These are phyloP conservation scores for Usnea hakonensis DNA, from an alignment of 495 filamentous ascomycete species.

Conservation along the genomic window DNA sequence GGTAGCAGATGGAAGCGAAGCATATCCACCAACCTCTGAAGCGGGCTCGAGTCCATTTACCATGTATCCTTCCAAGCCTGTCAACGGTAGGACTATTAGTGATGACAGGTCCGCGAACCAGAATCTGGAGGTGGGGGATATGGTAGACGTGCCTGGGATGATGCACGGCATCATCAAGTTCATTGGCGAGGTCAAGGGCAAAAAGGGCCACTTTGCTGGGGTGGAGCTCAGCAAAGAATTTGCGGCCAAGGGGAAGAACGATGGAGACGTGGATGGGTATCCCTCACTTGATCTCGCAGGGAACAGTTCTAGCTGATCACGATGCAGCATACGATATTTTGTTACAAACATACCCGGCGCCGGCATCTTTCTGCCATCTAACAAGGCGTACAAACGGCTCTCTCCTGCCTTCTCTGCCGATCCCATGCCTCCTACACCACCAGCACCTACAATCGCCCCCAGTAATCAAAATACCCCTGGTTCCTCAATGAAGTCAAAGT, in stretches of 20 bases:
- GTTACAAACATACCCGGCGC: conserved; percentile 66
- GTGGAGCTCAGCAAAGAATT: conserved; percentile 81
- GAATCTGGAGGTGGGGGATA: conserved; percentile 58
- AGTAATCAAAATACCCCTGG: conserved; percentile 44
- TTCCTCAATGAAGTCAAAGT: conserved; percentile 53
- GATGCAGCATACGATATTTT: conserved; percentile 68
- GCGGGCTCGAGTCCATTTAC: conserved; percentile 28
- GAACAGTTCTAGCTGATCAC: conserved; percentile 19
- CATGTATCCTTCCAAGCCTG: conserved; percentile 17
- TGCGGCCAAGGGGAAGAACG: conserved; percentile 84
- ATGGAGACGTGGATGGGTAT: conserved; percentile 92
- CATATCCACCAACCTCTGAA: conserved; percentile 47
- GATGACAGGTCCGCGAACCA: conserved; percentile 18
- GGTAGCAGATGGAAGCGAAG: conserved; percentile 53
- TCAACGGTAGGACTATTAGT: conserved; percentile 12
- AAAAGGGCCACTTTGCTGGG: conserved; percentile 88
- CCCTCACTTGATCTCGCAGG: conserved; percentile 21
- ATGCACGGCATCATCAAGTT: conserved; percentile 91
- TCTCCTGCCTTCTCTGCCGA: conserved; percentile 49
- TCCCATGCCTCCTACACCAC: conserved; percentile 60
- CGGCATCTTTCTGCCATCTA: conserved; percentile 90
- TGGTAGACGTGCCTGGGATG: conserved; percentile 88
- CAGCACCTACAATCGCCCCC: conserved; percentile 42
- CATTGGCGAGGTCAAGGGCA: conserved; percentile 77
- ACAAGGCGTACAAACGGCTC: conserved; percentile 66